Evolutionary conservation across 2,329 filamentous ascomycete species (phyloP).

Genomic region (Phialophora expanda): DNA sequence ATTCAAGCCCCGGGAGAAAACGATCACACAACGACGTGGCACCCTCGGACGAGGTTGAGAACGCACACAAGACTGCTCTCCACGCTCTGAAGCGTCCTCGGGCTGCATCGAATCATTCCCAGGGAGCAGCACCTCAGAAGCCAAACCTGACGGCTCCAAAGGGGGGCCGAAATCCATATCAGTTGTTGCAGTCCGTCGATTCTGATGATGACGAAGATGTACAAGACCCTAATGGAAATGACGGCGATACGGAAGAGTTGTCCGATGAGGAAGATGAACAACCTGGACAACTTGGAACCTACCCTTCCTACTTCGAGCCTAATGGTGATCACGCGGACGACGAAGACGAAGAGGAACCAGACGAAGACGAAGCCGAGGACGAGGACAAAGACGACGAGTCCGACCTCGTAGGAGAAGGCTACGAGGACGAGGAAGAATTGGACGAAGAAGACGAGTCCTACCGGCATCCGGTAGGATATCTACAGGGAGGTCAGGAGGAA

Average conservation of each 20-base stretch:
- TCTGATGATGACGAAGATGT: conserved; percentile 25
- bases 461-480: conserved; percentile 7
- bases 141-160: conserved; percentile 7
- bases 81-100: conserved; percentile 25
- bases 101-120: not conserved
- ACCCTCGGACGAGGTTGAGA: conserved; percentile 8
- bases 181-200: conserved; percentile 18
- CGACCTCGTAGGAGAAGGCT: conserved; percentile 16
- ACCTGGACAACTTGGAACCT: not conserved
- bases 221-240: conserved; percentile 8
- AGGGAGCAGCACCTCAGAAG: not conserved
- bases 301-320: not conserved
- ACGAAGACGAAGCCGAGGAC: not conserved
- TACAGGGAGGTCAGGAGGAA: conserved; percentile 14
- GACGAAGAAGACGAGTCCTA: conserved; percentile 22
- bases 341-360: conserved; percentile 19
- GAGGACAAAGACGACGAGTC: conserved; percentile 11
- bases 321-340: conserved; percentile 15
- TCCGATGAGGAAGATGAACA: conserved; percentile 23
- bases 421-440: conserved; percentile 19
- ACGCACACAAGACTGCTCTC: not conserved
- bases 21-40: conserved; percentile 23
- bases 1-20: conserved; percentile 28
- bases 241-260: not conserved
- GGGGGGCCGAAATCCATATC: conserved; percentile 14